Conservation (phyloP, 2,329 filamentous ascomycete genomes). For the Lomentospora prolificans region DNA sequence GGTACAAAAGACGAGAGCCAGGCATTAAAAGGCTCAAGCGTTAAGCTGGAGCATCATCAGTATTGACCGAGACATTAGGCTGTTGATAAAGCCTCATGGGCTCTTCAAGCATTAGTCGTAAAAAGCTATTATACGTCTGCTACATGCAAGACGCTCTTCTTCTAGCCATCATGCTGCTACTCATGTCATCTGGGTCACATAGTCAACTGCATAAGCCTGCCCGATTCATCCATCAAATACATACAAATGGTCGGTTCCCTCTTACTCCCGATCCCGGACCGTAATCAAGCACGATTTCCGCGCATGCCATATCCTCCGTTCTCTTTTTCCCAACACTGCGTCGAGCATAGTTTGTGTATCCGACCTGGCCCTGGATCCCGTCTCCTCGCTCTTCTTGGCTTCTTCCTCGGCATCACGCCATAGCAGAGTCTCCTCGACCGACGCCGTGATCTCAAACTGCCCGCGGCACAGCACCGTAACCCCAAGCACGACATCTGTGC, state of each 20-base stretch:
- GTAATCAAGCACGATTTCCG: constrained; percentile 45
- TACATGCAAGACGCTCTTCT: neutral
- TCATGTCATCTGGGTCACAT: neutral
- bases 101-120: neutral
- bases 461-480: constrained; percentile 69
- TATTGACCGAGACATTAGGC: neutral
- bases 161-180: neutral
- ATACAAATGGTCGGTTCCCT: neutral
- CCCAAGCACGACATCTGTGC: constrained; percentile 54
- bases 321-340: constrained; percentile 45
- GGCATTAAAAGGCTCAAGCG: neutral
- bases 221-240: neutral
- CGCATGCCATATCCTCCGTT: constrained; percentile 56
- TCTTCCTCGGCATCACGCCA: constrained; percentile 25
- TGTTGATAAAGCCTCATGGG: neutral
- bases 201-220: neutral
- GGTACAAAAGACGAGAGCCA: neutral
- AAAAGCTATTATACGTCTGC: neutral
- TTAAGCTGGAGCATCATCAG: neutral
- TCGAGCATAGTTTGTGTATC: constrained; percentile 50
- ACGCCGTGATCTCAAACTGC: constrained; percentile 71
- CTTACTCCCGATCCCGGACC: constrained; percentile 22
- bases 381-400: constrained; percentile 13
- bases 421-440: constrained; percentile 68
- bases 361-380: constrained; percentile 28